Conservation (phyloP, 2,329 filamentous ascomycete genomes). For the Penicillium sp. region DNA sequence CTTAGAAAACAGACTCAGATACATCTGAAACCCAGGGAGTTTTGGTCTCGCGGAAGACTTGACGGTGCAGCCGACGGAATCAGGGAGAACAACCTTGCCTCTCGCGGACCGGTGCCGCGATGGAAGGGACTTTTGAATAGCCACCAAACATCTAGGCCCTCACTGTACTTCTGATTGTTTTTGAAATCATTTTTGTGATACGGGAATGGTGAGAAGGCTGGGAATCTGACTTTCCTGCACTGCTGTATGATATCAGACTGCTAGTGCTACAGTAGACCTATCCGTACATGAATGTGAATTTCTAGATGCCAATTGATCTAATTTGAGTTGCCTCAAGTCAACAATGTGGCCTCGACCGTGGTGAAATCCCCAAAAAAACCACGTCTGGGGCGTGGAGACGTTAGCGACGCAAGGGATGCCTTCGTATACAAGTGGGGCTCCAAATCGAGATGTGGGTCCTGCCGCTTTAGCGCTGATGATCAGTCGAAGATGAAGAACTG, state of each 20-base stretch:
- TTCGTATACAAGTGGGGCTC: not conserved
- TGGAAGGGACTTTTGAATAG: not conserved
- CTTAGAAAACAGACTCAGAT: slow-evolving; percentile 9
- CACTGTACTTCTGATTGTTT: not conserved
- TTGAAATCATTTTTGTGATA: not conserved
- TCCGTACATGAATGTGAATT: not conserved
- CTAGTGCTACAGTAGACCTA: not conserved
- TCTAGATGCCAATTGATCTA: not conserved
- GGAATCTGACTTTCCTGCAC: not conserved
- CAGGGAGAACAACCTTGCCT: slow-evolving; percentile 7
- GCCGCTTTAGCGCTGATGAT: not conserved
- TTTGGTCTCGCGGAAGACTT: slow-evolving; percentile 13
- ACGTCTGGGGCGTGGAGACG: not conserved
- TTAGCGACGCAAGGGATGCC: not conserved
- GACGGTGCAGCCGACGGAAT: slow-evolving; percentile 8
- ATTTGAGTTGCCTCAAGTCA: not conserved
- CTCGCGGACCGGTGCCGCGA: not conserved
- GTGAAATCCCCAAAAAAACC: not conserved
- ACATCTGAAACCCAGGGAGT: slow-evolving; percentile 18
- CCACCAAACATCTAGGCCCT: not conserved
- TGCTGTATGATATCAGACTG: not conserved
- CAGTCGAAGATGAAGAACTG: not conserved
- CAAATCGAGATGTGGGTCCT: not conserved
- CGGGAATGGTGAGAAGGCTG: not conserved
- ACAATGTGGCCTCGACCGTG: not conserved